Conservation (phyloP, 805 yeast species). For the Ogataea pilisensis region DNA sequence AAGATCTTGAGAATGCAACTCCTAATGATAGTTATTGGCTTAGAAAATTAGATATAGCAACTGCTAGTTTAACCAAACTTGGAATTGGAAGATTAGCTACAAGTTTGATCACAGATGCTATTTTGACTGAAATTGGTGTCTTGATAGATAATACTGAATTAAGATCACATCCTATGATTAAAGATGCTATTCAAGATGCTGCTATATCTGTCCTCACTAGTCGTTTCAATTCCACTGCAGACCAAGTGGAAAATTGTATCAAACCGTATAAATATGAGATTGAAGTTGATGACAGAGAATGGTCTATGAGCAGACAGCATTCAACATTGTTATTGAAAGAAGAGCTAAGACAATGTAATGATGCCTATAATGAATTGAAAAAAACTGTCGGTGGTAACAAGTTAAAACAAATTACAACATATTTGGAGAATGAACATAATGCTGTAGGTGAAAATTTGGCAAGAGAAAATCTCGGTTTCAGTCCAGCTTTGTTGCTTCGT, state of each 20-base stretch:
- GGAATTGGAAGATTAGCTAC: constrained; percentile 94
- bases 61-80: constrained; percentile 80
- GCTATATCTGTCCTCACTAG: constrained; percentile 74
- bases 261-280: constrained; percentile 97
- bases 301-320: constrained; percentile 79
- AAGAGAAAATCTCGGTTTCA: constrained; percentile 80
- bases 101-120: constrained; percentile 71
- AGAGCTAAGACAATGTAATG: constrained; percentile 79
- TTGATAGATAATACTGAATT: constrained; percentile 72
- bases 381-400: constrained; percentile 79
- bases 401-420: constrained; percentile 75
- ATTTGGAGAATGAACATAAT: constrained; percentile 47
- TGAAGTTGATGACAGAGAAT: constrained; percentile 93
- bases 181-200: constrained; percentile 76
- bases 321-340: constrained; percentile 71
- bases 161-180: constrained; percentile 82
- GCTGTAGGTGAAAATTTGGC: constrained; percentile 36
- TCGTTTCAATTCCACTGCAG: constrained; percentile 87
- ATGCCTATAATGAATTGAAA: constrained; percentile 53
- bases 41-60: constrained; percentile 75
- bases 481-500: constrained; percentile 63
- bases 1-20: constrained; percentile 51
- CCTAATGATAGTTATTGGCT: constrained; percentile 83
- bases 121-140: constrained; percentile 71
- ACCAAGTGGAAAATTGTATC: constrained; percentile 97